Base-by-base conservation (phyloP, 2,329 filamentous ascomycete genomes). In the Aphanoascus verrucosus region DNA sequence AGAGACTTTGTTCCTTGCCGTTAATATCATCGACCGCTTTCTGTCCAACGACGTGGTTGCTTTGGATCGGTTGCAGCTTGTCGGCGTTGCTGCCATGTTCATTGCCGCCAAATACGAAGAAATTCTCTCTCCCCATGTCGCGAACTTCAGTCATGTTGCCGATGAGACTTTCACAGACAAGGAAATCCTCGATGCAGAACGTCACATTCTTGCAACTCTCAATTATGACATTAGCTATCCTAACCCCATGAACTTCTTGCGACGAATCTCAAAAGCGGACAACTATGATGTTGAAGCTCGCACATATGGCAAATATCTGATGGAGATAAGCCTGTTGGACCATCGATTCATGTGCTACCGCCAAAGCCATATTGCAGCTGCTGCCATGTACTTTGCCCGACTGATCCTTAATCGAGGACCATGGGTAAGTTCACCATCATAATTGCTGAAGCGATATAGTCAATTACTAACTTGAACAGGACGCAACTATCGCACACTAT, bases 171-270 rank as follows among this genome's bases (percentile, higher is more conserved):
- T 97, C 72, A 86, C 83, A 3, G 91, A 96, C 69, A 83, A 87
- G 44, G 93, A 98, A 74, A 97, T 98, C 61, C 79, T 98, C 38
- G 91, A 88, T 65, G 93, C 93, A n/a, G 93, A 98, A 73, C 86
- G 93, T 61, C 95, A 94, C 68, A 84, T 98, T 60, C 83, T 98
- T 50, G 81, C 82, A 60, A 89, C 89, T 5, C 80, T 98, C 57
- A 85, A 96, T 74, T 98, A 96, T 70, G 91, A 98, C 68, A 82
- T 98, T 59, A 96, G 90, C 76, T 98, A 96, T 67, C 93, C 93
- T 54, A 98, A 98, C 73, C 93, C 93, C 19, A 98, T 98, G 93
- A 98, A 98, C 79, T 98, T 98, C 76, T 82, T 98, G 57, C 88
- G 93, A 60, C 87, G 94, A 61, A 95, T 98, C 71, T 97, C 91